Evolutionary conservation across 345 rosid genomes (phyloP).

Genomic region (Rhodomyrtus tomentosa): DNA sequence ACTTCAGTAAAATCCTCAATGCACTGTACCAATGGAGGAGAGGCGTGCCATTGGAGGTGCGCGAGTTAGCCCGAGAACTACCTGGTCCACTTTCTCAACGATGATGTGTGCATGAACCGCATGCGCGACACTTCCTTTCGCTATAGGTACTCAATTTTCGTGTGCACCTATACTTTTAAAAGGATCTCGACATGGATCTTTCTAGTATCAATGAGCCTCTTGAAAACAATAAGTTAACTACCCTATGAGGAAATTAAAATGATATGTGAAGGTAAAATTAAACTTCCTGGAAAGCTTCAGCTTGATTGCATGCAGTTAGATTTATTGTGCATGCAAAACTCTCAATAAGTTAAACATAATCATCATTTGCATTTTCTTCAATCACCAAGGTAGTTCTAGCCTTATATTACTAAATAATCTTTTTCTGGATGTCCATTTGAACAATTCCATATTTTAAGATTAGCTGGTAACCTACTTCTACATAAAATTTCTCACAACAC

Average conservation of each 20-base stretch:
- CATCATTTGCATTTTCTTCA: neutral
- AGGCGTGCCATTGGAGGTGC: neutral
- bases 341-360: neutral
- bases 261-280: neutral
- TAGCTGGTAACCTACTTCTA: neutral
- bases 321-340: neutral
- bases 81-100: neutral
- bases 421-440: neutral
- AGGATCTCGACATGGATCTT: neutral
- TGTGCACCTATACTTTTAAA: neutral
- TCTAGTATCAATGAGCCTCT: neutral
- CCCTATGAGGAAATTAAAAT: neutral
- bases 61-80: neutral
- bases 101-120: neutral
- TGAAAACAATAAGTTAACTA: neutral
- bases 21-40: neutral
- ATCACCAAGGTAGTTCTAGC: neutral
- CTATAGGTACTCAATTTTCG: neutral
- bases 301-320: neutral
- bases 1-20: neutral
- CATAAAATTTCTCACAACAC: neutral
- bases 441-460: neutral
- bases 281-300: neutral
- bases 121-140: neutral
- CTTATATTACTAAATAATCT: neutral